Evolutionary conservation across 495 filamentous ascomycete genomes (phyloP).

Genomic region (Apiosordaria backusii): DNA sequence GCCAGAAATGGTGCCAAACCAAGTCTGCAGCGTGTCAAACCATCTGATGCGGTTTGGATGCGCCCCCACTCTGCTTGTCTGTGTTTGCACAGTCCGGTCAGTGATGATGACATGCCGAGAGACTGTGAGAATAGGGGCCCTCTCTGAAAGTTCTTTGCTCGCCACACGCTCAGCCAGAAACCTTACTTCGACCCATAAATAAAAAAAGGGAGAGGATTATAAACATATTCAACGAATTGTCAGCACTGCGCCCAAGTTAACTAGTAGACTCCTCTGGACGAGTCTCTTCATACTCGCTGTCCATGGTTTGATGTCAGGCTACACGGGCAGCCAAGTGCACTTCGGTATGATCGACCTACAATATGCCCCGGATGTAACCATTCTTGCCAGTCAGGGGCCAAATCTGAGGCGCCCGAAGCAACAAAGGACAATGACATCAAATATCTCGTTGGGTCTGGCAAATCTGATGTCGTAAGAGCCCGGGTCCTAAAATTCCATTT

Average conservation of each 20-base stretch:
- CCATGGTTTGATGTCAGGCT: not conserved
- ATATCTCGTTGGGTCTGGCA: not conserved
- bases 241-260: not conserved
- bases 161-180: no score
- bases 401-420: conserved; percentile 10
- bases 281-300: no score
- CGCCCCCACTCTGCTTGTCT: not conserved
- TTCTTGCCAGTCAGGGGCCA: conserved; percentile 2
- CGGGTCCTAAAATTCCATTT: not conserved
- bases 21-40: not conserved
- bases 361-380: conserved; percentile 8
- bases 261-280: not conserved
- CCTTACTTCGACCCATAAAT: no score
- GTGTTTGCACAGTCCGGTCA: not conserved
- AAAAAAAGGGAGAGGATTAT: not conserved
- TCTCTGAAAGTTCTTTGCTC: no score
- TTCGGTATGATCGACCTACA: conserved; percentile 17
- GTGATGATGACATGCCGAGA: not conserved
- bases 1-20: not conserved
- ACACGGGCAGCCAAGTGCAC: conserved; percentile 6
- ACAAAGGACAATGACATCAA: not conserved
- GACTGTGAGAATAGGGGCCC: not conserved
- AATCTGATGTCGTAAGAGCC: conserved; percentile 7
- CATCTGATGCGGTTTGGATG: not conserved
- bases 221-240: no score